Percentiles rank a stretch among this genome's conserved stretches.
These are phyloP conservation scores for Erythrophleum ivorense DNA, from an alignment of 331 rosid species.

Conservation along the genomic window DNA sequence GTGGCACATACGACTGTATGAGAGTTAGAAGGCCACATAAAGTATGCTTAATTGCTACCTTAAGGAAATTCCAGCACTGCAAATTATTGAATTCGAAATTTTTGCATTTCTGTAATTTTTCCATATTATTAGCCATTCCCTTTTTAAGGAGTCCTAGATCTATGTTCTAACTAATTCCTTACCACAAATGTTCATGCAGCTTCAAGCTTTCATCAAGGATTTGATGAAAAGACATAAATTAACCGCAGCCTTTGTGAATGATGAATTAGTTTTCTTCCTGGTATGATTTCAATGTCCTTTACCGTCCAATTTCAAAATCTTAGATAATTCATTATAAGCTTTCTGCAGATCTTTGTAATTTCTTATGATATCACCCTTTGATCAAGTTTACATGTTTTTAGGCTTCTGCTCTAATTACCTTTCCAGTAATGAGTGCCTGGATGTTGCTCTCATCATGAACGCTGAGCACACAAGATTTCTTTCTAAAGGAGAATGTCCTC, in stretches of 20 bases:
- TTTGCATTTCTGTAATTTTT: constrained; percentile 2
- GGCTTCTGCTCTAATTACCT: constrained; percentile 78
- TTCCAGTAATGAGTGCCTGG: constrained; percentile 85
- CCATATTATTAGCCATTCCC: background rate
- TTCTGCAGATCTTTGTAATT: background rate
- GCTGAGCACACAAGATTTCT: constrained; percentile 30
- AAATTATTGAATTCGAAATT: constrained; percentile 8
- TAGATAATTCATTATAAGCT: constrained; percentile 4
- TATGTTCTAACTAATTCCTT: constrained; percentile 10
- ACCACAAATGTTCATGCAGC: constrained; percentile 52
- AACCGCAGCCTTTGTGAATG: constrained; percentile 64
- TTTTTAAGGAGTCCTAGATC: constrained; percentile 14
- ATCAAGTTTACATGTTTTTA: constrained; percentile 49
- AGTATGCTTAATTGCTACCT: background rate
- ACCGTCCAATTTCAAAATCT: constrained; percentile 6
- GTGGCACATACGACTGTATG: too few relatives aligned
- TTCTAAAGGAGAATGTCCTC: background rate
- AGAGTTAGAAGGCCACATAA: background rate
- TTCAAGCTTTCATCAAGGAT: constrained; percentile 72
- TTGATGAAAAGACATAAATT: constrained; percentile 70
- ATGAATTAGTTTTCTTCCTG: constrained; percentile 78
- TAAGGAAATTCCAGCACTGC: constrained; percentile 3
- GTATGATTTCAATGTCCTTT: constrained; percentile 48
- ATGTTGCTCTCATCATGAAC: constrained; percentile 63
- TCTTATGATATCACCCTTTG: constrained; percentile 36